Evolutionary conservation across 2,329 filamentous ascomycete species (phyloP), one percentile per base, ranked within the genome.

Genomic region (Fusarium ambrosium): DNA sequence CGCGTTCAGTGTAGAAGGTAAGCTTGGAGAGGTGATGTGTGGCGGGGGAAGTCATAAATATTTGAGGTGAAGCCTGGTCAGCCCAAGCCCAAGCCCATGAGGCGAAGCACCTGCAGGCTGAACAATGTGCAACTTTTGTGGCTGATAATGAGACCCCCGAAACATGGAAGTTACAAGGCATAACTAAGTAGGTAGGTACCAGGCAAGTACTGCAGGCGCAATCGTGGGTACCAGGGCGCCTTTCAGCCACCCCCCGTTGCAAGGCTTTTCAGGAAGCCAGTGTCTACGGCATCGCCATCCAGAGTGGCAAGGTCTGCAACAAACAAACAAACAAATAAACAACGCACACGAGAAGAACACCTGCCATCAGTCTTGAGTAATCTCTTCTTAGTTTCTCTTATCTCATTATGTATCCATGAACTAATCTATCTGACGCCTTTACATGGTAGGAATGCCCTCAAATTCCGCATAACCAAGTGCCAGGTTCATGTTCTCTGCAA

Each of bases 401-500:
- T 27, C 14, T 48, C 8, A 10, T 27, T 48, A 48, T 18, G 4
- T 27, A 10, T 24, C 22, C 22, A 18, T 2, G 22, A 18, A 2
- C 43, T 27, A 8, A 18, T 48, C 14, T 48, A 27, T 1, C 43
- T 18, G 14, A 18, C 43, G 22, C 14, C 53, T 64, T 39, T 64
- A 86, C 82, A 86, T 85, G 60, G 81, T 80, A 20, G 94, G 94
- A 77, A 97, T 97, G 39, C 95, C 95, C 81, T 97, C 93, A 80
- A 94, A 97, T 86, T 97, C 95, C 56, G 90, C 92, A 81, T 96
- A 97, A 55, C 94, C 95, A 14, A 97, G 88, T 20, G 94, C 93
- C 67, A 97, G 87, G 84, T 97, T 97, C 94, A 97, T 97, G 84
- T 97, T 97, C 88, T 97, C 92, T 93, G 81, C 53, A 14, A 43